phyloP scores from a whole-genome alignment of 1,284 basidiomycete species.

The Bjerkandera adusta region DNA sequence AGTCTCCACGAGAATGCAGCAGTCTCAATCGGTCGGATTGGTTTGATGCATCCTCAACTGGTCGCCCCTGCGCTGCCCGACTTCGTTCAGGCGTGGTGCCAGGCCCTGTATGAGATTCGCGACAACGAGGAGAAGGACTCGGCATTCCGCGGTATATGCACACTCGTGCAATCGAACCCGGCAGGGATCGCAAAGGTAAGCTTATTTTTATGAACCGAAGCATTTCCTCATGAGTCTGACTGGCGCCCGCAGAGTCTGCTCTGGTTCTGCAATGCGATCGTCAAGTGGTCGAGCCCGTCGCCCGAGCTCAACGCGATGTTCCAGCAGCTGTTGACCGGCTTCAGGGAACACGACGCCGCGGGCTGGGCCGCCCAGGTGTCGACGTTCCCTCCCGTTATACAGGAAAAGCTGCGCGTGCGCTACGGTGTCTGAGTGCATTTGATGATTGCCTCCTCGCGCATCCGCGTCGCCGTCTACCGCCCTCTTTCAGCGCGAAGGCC shows the following conservation, averaged over 20 bases:
- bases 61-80: slow-evolving; percentile 90
- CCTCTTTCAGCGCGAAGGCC: not conserved
- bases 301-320: slow-evolving; percentile 90
- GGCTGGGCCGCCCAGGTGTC: slow-evolving; percentile 78
- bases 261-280: slow-evolving; percentile 97
- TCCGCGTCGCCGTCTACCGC: not conserved
- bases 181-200: slow-evolving; percentile 84
- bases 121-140: slow-evolving; percentile 99
- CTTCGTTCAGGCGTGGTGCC: slow-evolving; percentile 96
- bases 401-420: slow-evolving; percentile 70
- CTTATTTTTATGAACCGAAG: slow-evolving; percentile 8
- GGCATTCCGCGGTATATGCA: slow-evolving; percentile 98
- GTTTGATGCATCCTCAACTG: slow-evolving; percentile 85
- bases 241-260: slow-evolving; percentile 65
- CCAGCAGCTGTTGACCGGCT: slow-evolving; percentile 77
- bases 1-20: slow-evolving; percentile 98
- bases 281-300: slow-evolving; percentile 89
- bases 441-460: not conserved
- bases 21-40: slow-evolving; percentile 97
- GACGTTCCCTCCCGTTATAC: slow-evolving; percentile 76
- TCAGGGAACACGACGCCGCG: slow-evolving; percentile 80
- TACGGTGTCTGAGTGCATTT: slow-evolving; percentile 54
- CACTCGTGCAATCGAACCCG: slow-evolving; percentile 93
- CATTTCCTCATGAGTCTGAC: slow-evolving; percentile 9
- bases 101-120: slow-evolving; percentile 96